Conservation (phyloP, 768 basidiomycete species). For the Tylopilus subfusipes region DNA sequence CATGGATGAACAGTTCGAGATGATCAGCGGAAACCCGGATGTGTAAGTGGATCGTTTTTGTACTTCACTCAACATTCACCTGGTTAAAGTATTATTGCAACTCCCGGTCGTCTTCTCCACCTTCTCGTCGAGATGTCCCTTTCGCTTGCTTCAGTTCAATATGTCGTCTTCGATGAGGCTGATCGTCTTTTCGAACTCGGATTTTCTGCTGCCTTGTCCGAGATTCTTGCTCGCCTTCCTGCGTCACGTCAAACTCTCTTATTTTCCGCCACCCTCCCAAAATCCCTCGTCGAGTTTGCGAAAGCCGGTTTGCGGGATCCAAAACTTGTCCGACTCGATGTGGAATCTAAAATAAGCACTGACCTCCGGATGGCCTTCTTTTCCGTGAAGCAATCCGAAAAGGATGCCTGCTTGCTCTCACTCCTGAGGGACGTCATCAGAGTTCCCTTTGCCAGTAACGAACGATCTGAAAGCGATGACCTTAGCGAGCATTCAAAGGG, state of each 20-base stretch:
- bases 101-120: constrained; percentile 96
- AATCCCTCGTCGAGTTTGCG: constrained; percentile 96
- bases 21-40: constrained; percentile 92
- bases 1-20: constrained; percentile 93
- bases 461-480: constrained; percentile 18
- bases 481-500: constrained; percentile 39
- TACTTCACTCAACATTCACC: constrained; percentile 7
- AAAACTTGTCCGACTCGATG: constrained; percentile 92
- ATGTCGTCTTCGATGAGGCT: constrained; percentile 95
- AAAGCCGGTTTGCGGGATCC: constrained; percentile 94
- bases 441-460: constrained; percentile 56
- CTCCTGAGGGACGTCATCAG: constrained; percentile 85
- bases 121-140: constrained; percentile 95
- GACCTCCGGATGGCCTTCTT: constrained; percentile 96
- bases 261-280: constrained; percentile 95
- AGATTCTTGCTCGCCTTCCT: constrained; percentile 89
- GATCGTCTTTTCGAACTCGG: constrained; percentile 99
- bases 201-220: constrained; percentile 86
- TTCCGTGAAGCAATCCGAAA: constrained; percentile 86
- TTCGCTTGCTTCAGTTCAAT: constrained; percentile 82
- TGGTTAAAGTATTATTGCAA: constrained; percentile 81
- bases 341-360: constrained; percentile 91
- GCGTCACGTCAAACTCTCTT: constrained; percentile 85
- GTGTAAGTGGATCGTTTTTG: constrained; percentile 56
- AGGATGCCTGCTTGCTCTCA: constrained; percentile 84